A percentile compares a stretch with the other conserved stretches of the same genome.
Evolutionary conservation across 371 early-diverging fungal genomes (phyloP).

Genomic region (Rhizopus delemar): DNA sequence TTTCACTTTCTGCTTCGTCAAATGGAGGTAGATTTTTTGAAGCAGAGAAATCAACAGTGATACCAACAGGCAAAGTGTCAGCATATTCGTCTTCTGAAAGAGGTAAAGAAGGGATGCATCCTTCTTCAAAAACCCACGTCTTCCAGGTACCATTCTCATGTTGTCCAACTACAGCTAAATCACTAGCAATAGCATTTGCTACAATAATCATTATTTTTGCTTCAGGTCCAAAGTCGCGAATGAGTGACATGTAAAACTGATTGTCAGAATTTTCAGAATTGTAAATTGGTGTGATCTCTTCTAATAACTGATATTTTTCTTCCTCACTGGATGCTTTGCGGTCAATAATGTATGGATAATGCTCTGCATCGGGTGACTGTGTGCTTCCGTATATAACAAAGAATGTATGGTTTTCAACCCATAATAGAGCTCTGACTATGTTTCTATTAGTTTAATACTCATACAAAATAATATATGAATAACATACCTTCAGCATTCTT

Average conservation of each 20-base stretch:
- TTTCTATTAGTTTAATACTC: neutral
- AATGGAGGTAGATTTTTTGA: slow-evolving; percentile 40
- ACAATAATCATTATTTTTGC: slow-evolving; percentile 34
- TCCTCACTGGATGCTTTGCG: neutral
- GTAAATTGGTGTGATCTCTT: slow-evolving; percentile 44
- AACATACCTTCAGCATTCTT: neutral
- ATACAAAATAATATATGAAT: neutral
- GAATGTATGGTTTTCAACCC: slow-evolving; percentile 47
- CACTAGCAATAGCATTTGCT: slow-evolving; percentile 41
- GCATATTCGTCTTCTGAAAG: slow-evolving; percentile 34
- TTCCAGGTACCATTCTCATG: slow-evolving; percentile 41
- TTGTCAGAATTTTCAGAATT: slow-evolving; percentile 32
- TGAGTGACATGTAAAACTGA: slow-evolving; percentile 46
- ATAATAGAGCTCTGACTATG: slow-evolving; percentile 44
- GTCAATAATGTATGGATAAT: slow-evolving; percentile 18
- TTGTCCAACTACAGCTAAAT: slow-evolving; percentile 46
- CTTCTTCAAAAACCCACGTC: slow-evolving; percentile 45
- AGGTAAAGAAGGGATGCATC: slow-evolving; percentile 30
- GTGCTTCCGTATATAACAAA: slow-evolving; percentile 29
- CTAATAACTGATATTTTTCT: slow-evolving; percentile 15
- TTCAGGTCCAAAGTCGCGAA: slow-evolving; percentile 40
- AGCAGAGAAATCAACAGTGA: slow-evolving; percentile 46
- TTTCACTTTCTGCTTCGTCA: slow-evolving; percentile 36
- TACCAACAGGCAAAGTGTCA: slow-evolving; percentile 49
- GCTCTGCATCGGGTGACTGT: slow-evolving; percentile 1